phyloP scores from a whole-genome alignment of 345 rosid species.

The Bruguiera sexangula region DNA sequence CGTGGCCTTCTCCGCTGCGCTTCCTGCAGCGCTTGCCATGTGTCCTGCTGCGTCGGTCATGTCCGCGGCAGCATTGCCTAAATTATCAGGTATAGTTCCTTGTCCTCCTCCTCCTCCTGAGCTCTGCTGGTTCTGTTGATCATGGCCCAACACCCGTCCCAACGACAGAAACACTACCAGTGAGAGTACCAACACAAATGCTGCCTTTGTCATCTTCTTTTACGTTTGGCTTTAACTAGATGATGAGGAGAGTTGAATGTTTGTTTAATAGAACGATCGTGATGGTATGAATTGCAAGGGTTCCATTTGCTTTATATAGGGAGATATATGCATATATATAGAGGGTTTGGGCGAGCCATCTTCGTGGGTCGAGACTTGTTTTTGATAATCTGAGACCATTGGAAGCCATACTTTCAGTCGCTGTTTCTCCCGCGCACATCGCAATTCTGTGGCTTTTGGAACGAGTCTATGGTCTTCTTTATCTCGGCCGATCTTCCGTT shows the following conservation, averaged over 20 bases:
- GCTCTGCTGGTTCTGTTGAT: too few relatives aligned
- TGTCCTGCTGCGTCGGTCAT: neutral
- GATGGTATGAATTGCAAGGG: neutral
- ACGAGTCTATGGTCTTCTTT: too few relatives aligned
- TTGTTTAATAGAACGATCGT: neutral
- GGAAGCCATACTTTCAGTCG: neutral
- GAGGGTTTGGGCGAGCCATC: neutral
- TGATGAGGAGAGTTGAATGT: neutral
- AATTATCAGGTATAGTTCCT: neutral
- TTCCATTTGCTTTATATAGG: neutral
- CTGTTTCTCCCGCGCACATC: neutral
- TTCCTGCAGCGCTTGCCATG: too few relatives aligned
- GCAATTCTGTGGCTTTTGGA: too few relatives aligned
- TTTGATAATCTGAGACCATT: neutral
- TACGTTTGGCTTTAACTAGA: neutral
- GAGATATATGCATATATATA: neutral
- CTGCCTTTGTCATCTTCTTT: constrained; percentile 12
- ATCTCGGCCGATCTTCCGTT: too few relatives aligned
- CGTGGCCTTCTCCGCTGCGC: too few relatives aligned
- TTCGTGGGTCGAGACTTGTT: neutral
- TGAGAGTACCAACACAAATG: neutral
- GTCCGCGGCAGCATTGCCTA: neutral
- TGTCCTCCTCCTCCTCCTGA: neutral
- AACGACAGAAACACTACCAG: neutral
- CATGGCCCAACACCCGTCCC: neutral